A percentile compares a stretch with the other conserved stretches of the same genome.
Evolutionary conservation across 2,329 filamentous ascomycete genomes (phyloP).

Genomic region (Sarocladium kiliense): DNA sequence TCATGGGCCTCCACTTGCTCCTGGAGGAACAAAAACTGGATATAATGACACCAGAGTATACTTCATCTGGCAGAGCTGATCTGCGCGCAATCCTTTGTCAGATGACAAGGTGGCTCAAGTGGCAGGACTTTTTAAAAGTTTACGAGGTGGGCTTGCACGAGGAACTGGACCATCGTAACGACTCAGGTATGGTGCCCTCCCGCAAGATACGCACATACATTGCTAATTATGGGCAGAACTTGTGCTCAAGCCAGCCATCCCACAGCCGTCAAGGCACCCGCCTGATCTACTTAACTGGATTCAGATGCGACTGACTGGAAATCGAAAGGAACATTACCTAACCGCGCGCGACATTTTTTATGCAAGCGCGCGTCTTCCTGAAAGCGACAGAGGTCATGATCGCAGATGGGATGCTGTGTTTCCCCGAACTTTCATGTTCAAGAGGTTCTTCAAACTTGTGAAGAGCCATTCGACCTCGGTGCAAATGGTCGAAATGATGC

Average conservation of each 20-base stretch:
- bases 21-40: conserved; percentile 85
- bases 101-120: conserved; percentile 76
- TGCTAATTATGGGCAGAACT: conserved; percentile 22
- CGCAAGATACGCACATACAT: neutral
- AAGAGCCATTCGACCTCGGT: conserved; percentile 45
- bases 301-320: conserved; percentile 37
- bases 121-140: conserved; percentile 44
- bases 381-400: conserved; percentile 29
- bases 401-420: conserved; percentile 44
- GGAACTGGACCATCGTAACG: conserved; percentile 33
- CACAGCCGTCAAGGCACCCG: conserved; percentile 24
- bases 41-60: conserved; percentile 42
- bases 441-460: conserved; percentile 59
- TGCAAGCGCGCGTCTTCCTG: conserved; percentile 27
- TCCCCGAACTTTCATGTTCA: conserved; percentile 66
- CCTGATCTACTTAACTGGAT: conserved; percentile 50
- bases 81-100: conserved; percentile 75
- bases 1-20: conserved; percentile 78
- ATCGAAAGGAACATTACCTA: conserved; percentile 30
- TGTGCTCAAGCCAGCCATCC: conserved; percentile 24
- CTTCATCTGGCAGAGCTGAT: conserved; percentile 38
- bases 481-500: conserved; percentile 69
- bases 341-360: conserved; percentile 42
- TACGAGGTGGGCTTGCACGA: conserved; percentile 52
- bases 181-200: neutral